Evolutionary conservation across 2,329 filamentous ascomycete species (phyloP).

Genomic region (Fusarium sp.): DNA sequence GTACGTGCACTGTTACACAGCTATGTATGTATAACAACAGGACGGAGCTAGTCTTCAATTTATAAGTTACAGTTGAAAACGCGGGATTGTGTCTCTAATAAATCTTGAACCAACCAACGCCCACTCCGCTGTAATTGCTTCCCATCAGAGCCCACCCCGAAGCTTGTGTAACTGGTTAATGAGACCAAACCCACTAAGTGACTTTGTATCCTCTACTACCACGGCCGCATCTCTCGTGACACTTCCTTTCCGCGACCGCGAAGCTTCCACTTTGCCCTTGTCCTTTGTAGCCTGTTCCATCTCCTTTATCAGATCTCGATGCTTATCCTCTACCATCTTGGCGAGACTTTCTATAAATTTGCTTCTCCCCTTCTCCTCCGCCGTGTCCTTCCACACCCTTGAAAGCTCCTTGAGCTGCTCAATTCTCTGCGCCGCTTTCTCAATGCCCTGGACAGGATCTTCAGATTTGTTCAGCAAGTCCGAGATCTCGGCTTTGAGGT

Average conservation of each 20-base stretch:
- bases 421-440: slow-evolving; percentile 77
- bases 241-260: slow-evolving; percentile 51
- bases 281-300: slow-evolving; percentile 55
- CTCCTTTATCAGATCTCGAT: slow-evolving; percentile 62
- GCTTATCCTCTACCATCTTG: slow-evolving; percentile 82
- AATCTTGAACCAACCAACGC: too few species aligned
- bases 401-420: slow-evolving; percentile 80
- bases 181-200: slow-evolving; percentile 64
- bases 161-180: slow-evolving; percentile 71
- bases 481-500: slow-evolving; percentile 75
- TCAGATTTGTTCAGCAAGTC: slow-evolving; percentile 66
- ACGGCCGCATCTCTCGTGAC: slow-evolving; percentile 43
- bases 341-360: slow-evolving; percentile 84
- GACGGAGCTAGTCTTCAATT: not conserved
- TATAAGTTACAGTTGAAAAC: not conserved
- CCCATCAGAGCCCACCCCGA: slow-evolving; percentile 62
- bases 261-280: slow-evolving; percentile 48
- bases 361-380: slow-evolving; percentile 85
- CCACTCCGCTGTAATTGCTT: slow-evolving; percentile 4
- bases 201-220: slow-evolving; percentile 53
- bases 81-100: too few species aligned
- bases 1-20: slow-evolving; percentile 3
- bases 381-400: slow-evolving; percentile 92
- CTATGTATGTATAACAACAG: not conserved
- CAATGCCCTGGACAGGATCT: slow-evolving; percentile 72